phyloP scores from a whole-genome alignment of 176 grass and related monocot genomes.

The Hyparrhenia diplandra region DNA sequence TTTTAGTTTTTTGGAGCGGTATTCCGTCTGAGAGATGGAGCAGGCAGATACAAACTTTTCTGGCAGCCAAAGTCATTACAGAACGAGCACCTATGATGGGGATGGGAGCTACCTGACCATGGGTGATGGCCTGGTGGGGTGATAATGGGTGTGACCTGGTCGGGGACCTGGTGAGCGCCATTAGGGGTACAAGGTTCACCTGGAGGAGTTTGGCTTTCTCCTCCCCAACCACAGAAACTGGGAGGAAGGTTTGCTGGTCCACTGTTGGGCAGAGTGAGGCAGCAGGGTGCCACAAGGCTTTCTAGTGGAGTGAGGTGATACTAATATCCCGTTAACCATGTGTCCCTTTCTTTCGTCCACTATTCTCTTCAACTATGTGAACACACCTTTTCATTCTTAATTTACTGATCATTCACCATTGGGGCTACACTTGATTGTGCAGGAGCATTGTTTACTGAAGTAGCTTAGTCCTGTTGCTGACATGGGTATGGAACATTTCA shows the following conservation, averaged over 20 bases:
- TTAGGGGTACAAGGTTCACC: background rate
- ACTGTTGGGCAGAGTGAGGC: background rate
- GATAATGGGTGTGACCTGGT: no score
- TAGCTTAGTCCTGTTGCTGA: slow-evolving; percentile 1
- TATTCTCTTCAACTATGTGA: background rate
- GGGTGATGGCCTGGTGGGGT: no score
- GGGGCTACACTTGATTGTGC: slow-evolving; percentile 2
- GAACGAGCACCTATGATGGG: background rate
- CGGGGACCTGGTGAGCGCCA: background rate
- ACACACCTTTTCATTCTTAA: background rate
- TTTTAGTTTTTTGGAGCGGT: background rate
- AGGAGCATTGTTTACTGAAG: slow-evolving; percentile 24
- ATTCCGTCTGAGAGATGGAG: background rate
- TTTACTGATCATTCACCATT: background rate
- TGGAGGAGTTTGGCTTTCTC: background rate
- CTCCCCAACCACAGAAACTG: background rate
- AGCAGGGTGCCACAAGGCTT: background rate
- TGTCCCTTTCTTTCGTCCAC: background rate
- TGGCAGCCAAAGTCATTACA: background rate
- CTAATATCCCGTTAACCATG: background rate
- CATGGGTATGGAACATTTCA: slow-evolving; percentile 45
- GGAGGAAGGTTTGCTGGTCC: background rate
- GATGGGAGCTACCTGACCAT: background rate
- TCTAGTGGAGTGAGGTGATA: background rate
- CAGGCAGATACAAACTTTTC: background rate